Percentiles rank a stretch among this genome's conserved stretches.
Conservation (phyloP, 2,329 filamentous ascomycete species). For the Onygenales sp. region DNA sequence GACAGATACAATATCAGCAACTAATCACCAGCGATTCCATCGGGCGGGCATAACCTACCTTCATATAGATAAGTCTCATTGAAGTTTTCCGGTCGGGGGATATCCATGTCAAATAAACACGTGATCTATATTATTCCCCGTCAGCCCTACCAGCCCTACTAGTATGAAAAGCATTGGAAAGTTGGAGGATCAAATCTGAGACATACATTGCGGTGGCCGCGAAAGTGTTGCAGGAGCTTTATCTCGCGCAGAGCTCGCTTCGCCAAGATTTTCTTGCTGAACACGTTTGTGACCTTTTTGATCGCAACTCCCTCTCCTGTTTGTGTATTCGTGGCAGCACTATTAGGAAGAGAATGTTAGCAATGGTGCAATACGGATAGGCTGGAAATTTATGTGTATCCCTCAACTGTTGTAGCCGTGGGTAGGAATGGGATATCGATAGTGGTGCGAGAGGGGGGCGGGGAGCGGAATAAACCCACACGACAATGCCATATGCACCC, state of each 20-base stretch:
- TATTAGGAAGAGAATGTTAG: slow-evolving; percentile 28
- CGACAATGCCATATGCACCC: slow-evolving; percentile 97
- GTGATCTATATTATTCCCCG: slow-evolving; percentile 60
- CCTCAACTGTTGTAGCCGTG: neutral
- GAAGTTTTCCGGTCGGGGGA: slow-evolving; percentile 92
- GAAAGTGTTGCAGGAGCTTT: slow-evolving; percentile 96
- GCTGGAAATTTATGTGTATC: too few relatives aligned
- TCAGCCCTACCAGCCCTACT: slow-evolving; percentile 26
- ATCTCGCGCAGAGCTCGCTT: slow-evolving; percentile 97
- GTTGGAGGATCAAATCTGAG: neutral
- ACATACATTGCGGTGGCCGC: slow-evolving; percentile 75
- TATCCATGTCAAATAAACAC: slow-evolving; percentile 99
- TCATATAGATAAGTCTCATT: slow-evolving; percentile 99
- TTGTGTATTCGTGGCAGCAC: slow-evolving; percentile 84
- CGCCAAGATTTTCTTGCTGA: slow-evolving; percentile 98
- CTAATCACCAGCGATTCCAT: neutral
- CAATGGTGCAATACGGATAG: neutral
- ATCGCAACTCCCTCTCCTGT: slow-evolving; percentile 92
- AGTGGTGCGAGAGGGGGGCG: neutral
- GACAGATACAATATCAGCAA: slow-evolving; percentile 14
- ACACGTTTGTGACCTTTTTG: slow-evolving; percentile 99
- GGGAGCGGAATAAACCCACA: slow-evolving; percentile 49
- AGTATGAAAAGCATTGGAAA: neutral
- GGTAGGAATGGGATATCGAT: neutral
- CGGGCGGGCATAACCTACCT: slow-evolving; percentile 48